Conservation (phyloP, 441 rosid species). For the Euphorbia corollata region DNA sequence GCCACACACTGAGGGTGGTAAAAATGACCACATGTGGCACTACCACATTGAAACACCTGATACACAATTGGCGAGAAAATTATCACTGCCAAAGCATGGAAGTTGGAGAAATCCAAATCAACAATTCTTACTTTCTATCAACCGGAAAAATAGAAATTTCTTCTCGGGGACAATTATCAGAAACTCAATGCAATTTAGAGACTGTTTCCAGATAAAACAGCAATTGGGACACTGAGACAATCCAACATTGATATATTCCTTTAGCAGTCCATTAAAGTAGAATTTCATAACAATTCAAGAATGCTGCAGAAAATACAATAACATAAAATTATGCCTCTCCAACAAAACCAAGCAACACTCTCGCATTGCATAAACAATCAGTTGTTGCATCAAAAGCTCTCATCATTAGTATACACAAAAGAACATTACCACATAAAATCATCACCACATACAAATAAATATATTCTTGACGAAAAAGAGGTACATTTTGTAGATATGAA, state of each 20-base stretch:
- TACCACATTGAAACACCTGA: slow-evolving; percentile 78
- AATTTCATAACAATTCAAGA: neutral
- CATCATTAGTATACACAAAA: neutral
- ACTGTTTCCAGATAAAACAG: neutral
- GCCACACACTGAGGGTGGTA: slow-evolving; percentile 84
- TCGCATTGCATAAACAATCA: neutral
- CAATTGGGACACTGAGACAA: neutral
- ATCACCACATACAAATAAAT: neutral
- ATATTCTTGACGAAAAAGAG: neutral
- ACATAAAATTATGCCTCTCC: neutral
- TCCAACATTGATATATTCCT: neutral
- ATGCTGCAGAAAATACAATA: neutral
- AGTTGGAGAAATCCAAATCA: slow-evolving; percentile 4
- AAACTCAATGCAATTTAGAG: neutral
- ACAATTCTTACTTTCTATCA: neutral
- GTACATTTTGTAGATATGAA: neutral
- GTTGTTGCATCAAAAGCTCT: neutral
- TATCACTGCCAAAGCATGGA: slow-evolving; percentile 2
- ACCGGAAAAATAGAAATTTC: neutral
- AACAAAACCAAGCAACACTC: neutral
- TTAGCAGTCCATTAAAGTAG: neutral
- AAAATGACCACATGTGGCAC: slow-evolving; percentile 82
- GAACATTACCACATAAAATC: neutral
- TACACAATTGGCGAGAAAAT: slow-evolving; percentile 11
- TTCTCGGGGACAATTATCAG: neutral